A percentile compares a stretch with the other conserved stretches of the same genome.
phyloP scores from a whole-genome alignment of 495 filamentous ascomycete species.

The Hyaloscypha bicolor region DNA sequence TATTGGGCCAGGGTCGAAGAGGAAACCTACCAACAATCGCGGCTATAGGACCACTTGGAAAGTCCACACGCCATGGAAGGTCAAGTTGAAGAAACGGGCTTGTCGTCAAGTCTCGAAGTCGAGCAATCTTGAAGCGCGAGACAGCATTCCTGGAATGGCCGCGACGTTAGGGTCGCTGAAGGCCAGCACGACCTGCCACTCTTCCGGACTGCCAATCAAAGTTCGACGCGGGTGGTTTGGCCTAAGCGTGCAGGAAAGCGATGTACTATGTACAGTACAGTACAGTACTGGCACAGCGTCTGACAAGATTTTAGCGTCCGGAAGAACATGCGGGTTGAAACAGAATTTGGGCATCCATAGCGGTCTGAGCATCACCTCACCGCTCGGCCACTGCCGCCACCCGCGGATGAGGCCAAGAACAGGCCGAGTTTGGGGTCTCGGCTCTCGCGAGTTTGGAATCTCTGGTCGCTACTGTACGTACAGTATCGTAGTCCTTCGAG shows the following conservation, averaged over 20 bases:
- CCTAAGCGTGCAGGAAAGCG: not conserved
- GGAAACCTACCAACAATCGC: not conserved
- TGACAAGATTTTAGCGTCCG: not conserved
- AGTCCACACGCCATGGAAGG: not conserved
- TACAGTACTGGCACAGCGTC: not conserved
- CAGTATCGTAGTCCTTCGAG: not conserved
- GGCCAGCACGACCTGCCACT: not conserved
- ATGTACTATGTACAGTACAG: not conserved
- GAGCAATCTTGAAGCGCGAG: not conserved
- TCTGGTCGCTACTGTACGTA: too few species aligned
- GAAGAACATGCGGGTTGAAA: conserved; percentile 1
- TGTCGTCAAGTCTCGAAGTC: not conserved
- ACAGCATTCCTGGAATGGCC: not conserved
- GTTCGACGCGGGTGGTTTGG: not conserved
- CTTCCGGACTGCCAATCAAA: not conserved
- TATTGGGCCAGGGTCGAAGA: not conserved
- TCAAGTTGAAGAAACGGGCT: not conserved
- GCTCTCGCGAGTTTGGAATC: not conserved
- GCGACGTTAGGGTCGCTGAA: not conserved
- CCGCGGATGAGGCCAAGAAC: not conserved
- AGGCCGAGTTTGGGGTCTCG: not conserved
- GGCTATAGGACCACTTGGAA: not conserved
- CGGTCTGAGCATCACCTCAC: not conserved
- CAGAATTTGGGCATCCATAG: not conserved
- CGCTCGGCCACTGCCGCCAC: not conserved